Evolutionary conservation across 805 yeast genomes (phyloP).

Genomic region (Myxozyma nipponensis): DNA sequence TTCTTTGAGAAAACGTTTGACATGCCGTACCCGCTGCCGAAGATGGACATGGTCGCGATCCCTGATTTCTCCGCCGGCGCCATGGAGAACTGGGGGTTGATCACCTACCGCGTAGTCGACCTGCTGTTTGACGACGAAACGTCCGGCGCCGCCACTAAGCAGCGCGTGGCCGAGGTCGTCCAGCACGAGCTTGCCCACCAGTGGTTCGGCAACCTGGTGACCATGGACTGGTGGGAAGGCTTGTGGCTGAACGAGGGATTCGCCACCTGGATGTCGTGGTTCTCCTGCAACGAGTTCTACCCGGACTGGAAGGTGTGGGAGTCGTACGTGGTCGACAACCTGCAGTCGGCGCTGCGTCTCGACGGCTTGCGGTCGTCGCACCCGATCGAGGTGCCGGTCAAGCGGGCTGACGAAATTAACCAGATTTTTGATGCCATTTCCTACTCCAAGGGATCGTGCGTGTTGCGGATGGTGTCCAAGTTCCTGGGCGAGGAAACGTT

Average conservation of each 20-base stretch:
- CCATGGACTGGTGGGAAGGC: conserved; percentile 94
- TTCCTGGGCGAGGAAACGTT: conserved; percentile 66
- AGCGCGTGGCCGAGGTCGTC: conserved; percentile 66
- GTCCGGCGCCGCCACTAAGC: conserved; percentile 56
- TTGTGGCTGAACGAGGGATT: conserved; percentile 88
- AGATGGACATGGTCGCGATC: conserved; percentile 73
- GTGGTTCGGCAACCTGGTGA: conserved; percentile 86
- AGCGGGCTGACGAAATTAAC: conserved; percentile 71
- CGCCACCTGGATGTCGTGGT: conserved; percentile 81
- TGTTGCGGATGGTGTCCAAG: conserved; percentile 70
- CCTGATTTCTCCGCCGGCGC: conserved; percentile 81
- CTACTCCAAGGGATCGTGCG: conserved; percentile 75
- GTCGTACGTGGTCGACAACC: conserved; percentile 70
- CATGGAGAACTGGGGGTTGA: conserved; percentile 88
- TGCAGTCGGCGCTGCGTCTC: conserved; percentile 68
- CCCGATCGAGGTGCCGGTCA: conserved; percentile 79
- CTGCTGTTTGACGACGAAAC: conserved; percentile 64
- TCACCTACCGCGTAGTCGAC: conserved; percentile 62
- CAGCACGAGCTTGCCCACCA: conserved; percentile 87
- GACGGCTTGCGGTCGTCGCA: conserved; percentile 72
- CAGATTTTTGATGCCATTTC: conserved; percentile 81
- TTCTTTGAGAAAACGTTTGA: conserved; percentile 66
- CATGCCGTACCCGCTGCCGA: conserved; percentile 74
- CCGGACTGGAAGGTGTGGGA: conserved; percentile 83
- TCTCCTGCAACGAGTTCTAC: conserved; percentile 61